Base-by-base conservation (phyloP, 2,329 filamentous ascomycete genomes). In the Penicillium vulpinum region DNA sequence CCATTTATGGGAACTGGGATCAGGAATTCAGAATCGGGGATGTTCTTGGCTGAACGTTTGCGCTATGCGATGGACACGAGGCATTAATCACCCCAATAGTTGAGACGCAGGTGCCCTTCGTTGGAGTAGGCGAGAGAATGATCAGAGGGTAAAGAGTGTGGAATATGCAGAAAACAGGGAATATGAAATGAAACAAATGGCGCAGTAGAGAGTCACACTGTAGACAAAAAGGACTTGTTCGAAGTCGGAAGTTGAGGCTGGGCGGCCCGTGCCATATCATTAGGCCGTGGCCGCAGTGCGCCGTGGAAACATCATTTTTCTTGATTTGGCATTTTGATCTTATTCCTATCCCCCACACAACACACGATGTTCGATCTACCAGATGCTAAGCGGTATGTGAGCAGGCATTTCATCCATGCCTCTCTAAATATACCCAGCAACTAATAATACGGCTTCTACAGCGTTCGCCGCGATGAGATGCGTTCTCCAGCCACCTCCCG, bases 401-500 rank as follows among this genome's bases (percentile, higher is more conserved):
- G 4, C 6, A 9, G n/a, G 8, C 5, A 35, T 28, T 26, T 8
- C 1, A 16, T 0, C 1, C 3, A 9, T 2, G 3, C 6, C 16
- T 31, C 40, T 46, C 13, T 22, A 18, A 39, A 55, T 46, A 8
- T 4, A 21, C 5, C 13, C 18, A 46, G 15, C 50, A 24, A 21
- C 41, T 62, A 46, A 58, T 62, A 46, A 58, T 45, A 9, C 36
- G 21, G 28, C 2, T 18, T 5, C 2, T 33, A 4, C 57, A 76
- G 73, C 38, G 64, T 76, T 56, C 70, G 73, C 21, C 73, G 73
- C 58, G 66, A 75, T 48, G 72, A 76, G 51, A 63, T 76, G 33
- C 62, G 67, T 36, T 69, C 70, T 5, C 65, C 68, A 10, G 46
- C 59, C 21, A 72, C 72, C 3, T 66, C 71, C 13, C 67, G 70